A percentile compares a stretch with the other conserved stretches of the same genome.
Conservation (phyloP, 2,329 filamentous ascomycete species). For the Colletotrichum sp. region DNA sequence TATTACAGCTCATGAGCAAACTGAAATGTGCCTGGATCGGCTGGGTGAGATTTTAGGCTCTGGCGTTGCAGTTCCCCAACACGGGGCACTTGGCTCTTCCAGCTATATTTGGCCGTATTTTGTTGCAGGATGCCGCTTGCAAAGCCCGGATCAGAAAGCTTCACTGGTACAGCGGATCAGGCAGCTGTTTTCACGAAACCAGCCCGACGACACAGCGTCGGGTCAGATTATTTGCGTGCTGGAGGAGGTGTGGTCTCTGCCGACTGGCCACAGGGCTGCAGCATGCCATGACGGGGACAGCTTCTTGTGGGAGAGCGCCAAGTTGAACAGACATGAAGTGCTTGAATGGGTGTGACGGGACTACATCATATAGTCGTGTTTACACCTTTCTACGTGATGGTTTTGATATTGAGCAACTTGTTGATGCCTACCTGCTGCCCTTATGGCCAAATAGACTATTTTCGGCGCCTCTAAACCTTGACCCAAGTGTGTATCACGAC, state of each 20-base stretch:
- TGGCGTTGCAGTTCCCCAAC: background rate
- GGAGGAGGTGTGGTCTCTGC: background rate
- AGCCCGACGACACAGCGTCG: background rate
- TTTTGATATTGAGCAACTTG: background rate
- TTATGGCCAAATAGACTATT: background rate
- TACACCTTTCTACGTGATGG: background rate
- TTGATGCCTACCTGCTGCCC: background rate
- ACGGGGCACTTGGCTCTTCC: background rate
- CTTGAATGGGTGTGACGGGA: background rate
- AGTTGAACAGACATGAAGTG: background rate
- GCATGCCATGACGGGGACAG: background rate
- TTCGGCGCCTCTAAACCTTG: background rate
- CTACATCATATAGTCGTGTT: rapidly evolving
- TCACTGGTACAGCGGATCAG: background rate
- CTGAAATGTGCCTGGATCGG: background rate
- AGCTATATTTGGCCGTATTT: background rate
- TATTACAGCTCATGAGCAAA: background rate
- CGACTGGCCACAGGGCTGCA: background rate
- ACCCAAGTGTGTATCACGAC: background rate
- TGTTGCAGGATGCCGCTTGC: background rate
- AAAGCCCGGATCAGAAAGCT: background rate
- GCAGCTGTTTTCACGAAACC: background rate
- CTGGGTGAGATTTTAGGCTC: background rate
- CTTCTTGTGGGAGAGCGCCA: background rate
- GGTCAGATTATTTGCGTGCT: background rate